Evolutionary conservation across 495 filamentous ascomycete genomes (phyloP).

Genomic region (Emericellopsis terricola): DNA sequence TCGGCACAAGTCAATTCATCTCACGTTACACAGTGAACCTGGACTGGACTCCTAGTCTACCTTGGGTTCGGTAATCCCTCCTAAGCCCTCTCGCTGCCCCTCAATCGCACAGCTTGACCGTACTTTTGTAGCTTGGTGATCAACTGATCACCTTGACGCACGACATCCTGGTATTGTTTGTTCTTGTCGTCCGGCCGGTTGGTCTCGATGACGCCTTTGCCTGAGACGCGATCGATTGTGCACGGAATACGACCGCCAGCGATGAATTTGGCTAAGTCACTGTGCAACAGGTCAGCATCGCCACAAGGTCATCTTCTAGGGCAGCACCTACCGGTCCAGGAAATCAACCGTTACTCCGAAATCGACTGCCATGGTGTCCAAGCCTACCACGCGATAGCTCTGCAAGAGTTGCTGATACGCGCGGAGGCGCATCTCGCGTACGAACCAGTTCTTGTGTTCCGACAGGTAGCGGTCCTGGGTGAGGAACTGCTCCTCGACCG

Average conservation of each 20-base stretch:
- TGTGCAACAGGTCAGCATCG: slow-evolving; percentile 16
- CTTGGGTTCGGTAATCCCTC: no score
- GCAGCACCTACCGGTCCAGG: slow-evolving; percentile 71
- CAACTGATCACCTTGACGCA: slow-evolving; percentile 88
- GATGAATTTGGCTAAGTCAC: slow-evolving; percentile 93
- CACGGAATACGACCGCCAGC: slow-evolving; percentile 84
- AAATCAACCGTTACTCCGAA: slow-evolving; percentile 95
- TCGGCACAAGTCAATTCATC: no score
- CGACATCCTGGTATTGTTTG: slow-evolving; percentile 93
- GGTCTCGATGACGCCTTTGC: slow-evolving; percentile 90
- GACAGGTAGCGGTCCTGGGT: slow-evolving; percentile 84
- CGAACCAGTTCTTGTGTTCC: slow-evolving; percentile 90
- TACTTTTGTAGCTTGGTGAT: slow-evolving; percentile 99
- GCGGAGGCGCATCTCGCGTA: slow-evolving; percentile 90
- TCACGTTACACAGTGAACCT: no score
- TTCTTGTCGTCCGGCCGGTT: slow-evolving; percentile 97
- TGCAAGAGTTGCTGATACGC: slow-evolving; percentile 95
- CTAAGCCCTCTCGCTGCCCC: slow-evolving; percentile 75
- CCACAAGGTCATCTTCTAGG: background rate
- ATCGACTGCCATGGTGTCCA: slow-evolving; percentile 87
- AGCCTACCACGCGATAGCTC: slow-evolving; percentile 88
- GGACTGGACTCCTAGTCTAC: no score
- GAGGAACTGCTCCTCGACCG: slow-evolving; percentile 85
- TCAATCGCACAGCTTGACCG: slow-evolving; percentile 82
- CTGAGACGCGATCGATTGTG: slow-evolving; percentile 82